phyloP scores from a whole-genome alignment of 1,139 yeast species.

The Candida labiduridarum region DNA sequence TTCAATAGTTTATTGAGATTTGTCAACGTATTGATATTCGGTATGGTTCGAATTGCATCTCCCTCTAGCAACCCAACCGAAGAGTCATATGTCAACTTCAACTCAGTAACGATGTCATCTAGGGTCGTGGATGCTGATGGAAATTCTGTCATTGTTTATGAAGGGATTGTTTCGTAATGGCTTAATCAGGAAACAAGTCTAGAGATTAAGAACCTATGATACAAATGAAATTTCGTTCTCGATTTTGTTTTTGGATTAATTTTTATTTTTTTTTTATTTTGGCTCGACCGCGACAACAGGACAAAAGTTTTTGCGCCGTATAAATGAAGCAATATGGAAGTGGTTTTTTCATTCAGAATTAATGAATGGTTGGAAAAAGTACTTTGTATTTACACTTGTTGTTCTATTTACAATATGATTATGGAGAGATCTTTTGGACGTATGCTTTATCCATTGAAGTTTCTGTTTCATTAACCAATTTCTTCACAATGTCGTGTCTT shows the following conservation, averaged over 20 bases:
- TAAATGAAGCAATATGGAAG: too few relatives aligned
- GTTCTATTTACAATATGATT: conserved; percentile 4
- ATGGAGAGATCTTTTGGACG: conserved; percentile 29
- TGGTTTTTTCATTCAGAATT: too few relatives aligned
- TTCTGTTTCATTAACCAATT: conserved; percentile 38
- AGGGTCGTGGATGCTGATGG: conserved; percentile 47
- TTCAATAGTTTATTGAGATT: conserved; percentile 50
- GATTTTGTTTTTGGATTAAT: not conserved
- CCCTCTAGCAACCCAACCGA: conserved; percentile 65
- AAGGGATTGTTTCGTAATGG: not conserved
- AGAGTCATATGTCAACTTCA: conserved; percentile 58
- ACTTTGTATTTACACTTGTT: not conserved
- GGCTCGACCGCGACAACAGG: not conserved
- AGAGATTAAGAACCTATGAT: too few relatives aligned
- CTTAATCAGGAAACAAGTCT: not conserved
- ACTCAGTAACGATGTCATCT: conserved; percentile 53
- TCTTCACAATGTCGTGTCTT: conserved; percentile 34
- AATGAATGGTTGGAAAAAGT: too few relatives aligned
- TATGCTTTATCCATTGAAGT: conserved; percentile 36
- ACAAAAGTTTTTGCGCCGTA: too few relatives aligned
- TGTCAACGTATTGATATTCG: conserved; percentile 46
- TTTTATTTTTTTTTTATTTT: not conserved
- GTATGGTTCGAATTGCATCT: conserved; percentile 49
- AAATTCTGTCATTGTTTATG: conserved; percentile 20
- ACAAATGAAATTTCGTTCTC: not conserved